Evolutionary conservation across 192 early-diverging fungal species (phyloP).

Genomic region (Podila clonocystis): DNA sequence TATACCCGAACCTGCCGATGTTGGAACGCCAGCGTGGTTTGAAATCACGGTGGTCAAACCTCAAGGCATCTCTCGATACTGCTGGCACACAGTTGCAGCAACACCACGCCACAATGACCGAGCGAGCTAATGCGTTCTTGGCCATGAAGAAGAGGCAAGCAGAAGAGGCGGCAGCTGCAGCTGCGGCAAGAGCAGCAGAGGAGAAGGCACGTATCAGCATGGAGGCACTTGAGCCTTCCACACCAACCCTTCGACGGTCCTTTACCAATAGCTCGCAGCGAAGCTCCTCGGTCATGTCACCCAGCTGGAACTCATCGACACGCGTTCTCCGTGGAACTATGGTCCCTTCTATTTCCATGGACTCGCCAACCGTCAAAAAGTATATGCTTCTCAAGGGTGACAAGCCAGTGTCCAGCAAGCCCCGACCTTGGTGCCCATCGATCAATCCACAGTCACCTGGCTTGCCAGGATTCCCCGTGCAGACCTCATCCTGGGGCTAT

Average conservation of each 20-base stretch:
- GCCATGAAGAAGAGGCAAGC: slow-evolving; percentile 13
- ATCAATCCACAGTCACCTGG: slow-evolving; percentile 16
- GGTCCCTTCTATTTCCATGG: slow-evolving; percentile 32
- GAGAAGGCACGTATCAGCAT: neutral
- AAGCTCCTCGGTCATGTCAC: slow-evolving; percentile 4
- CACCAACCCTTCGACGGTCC: slow-evolving; percentile 15
- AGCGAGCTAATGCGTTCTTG: slow-evolving; percentile 7
- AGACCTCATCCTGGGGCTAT: slow-evolving; percentile 40
- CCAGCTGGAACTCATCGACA: slow-evolving; percentile 12
- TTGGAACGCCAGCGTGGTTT: slow-evolving; percentile 29
- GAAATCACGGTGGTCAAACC: slow-evolving; percentile 37
- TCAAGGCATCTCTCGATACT: slow-evolving; percentile 36
- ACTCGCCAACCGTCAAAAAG: slow-evolving; percentile 24
- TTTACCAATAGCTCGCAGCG: neutral
- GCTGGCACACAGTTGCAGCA: slow-evolving; percentile 21
- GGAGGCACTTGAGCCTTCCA: neutral
- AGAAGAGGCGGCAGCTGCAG: slow-evolving; percentile 11
- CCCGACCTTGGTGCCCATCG: slow-evolving; percentile 41
- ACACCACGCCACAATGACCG: slow-evolving; percentile 21
- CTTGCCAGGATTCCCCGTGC: slow-evolving; percentile 40
- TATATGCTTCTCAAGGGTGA: slow-evolving; percentile 37
- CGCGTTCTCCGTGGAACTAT: slow-evolving; percentile 30
- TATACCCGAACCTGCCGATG: slow-evolving; percentile 37
- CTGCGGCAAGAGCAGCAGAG: slow-evolving; percentile 17
- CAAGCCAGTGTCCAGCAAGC: slow-evolving; percentile 19